A percentile compares a stretch with the other conserved stretches of the same genome.
These are phyloP conservation scores for Lomentospora prolificans DNA, from an alignment of 2,329 filamentous ascomycete genomes.

Conservation along the genomic window DNA sequence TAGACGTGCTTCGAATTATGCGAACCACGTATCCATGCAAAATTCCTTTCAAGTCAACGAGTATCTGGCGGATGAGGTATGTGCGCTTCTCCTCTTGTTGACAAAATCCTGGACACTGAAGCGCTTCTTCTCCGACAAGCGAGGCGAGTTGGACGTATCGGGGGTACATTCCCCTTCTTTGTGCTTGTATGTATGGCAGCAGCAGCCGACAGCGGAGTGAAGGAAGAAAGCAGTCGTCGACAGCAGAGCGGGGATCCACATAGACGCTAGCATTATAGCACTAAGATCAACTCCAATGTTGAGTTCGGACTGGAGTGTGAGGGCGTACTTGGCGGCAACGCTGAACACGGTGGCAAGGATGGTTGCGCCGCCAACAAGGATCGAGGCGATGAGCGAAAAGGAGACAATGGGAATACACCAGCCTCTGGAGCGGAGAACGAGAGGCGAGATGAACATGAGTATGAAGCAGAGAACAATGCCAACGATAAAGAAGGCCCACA, in stretches of 20 bases:
- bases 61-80: neutral
- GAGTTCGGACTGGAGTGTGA: constrained; percentile 59
- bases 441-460: constrained; percentile 55
- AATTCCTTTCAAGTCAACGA: neutral
- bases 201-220: constrained; percentile 70
- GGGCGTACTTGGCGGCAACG: constrained; percentile 67
- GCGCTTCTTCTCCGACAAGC: constrained; percentile 5
- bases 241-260: constrained; percentile 71
- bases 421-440: constrained; percentile 44
- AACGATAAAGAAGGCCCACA: constrained; percentile 81
- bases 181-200: constrained; percentile 34
- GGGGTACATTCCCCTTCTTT: neutral
- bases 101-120: constrained; percentile 7
- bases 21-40: neutral
- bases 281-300: constrained; percentile 69
- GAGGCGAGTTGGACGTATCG: neutral
- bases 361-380: constrained; percentile 60
- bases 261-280: constrained; percentile 68
- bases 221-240: constrained; percentile 61
- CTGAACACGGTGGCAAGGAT: constrained; percentile 77
- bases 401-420: constrained; percentile 59
- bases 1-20: neutral
- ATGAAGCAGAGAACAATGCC: constrained; percentile 61
- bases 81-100: constrained; percentile 7
- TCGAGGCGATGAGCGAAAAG: constrained; percentile 54